Percentiles rank a stretch among this genome's conserved stretches.
phyloP scores from a whole-genome alignment of 176 grass and related monocot species.

The Triticum timopheevii region DNA sequence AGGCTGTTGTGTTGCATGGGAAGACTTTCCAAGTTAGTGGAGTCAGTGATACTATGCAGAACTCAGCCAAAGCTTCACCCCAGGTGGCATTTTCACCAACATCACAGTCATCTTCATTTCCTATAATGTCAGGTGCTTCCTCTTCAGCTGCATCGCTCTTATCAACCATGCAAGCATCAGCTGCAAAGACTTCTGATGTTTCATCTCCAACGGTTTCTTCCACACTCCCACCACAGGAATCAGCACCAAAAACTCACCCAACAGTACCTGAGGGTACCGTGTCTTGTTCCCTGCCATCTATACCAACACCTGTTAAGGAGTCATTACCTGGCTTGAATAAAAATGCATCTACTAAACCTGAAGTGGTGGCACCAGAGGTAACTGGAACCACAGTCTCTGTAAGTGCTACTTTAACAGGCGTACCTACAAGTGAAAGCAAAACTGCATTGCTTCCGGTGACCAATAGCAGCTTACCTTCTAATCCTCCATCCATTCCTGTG shows the following conservation, averaged over 20 bases:
- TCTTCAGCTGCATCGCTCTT: slow-evolving; percentile 24
- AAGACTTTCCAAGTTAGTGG: slow-evolving; percentile 33
- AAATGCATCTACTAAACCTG: slow-evolving; percentile 41
- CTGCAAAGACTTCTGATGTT: slow-evolving; percentile 20
- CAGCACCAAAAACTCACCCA: slow-evolving; percentile 33
- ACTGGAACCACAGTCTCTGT: slow-evolving; percentile 36
- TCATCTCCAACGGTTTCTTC: slow-evolving; percentile 34
- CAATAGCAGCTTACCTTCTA: slow-evolving; percentile 41
- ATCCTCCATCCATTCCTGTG: slow-evolving; percentile 12
- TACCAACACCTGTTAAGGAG: slow-evolving; percentile 30
- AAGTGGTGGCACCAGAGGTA: slow-evolving; percentile 42
- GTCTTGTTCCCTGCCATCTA: slow-evolving; percentile 40
- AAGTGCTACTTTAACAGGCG: slow-evolving; percentile 26
- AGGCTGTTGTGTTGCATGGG: slow-evolving; percentile 25
- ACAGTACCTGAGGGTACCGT: slow-evolving; percentile 23
- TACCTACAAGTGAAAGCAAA: slow-evolving; percentile 41
- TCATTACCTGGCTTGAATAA: slow-evolving; percentile 32
- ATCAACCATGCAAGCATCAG: slow-evolving; percentile 32
- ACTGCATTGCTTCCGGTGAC: slow-evolving; percentile 28
- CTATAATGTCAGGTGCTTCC: slow-evolving; percentile 23
- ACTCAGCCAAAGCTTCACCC: slow-evolving; percentile 34
- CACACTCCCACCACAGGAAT: slow-evolving; percentile 23
- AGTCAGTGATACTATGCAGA: slow-evolving; percentile 18
- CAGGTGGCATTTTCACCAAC: slow-evolving; percentile 24
- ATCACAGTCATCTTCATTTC: slow-evolving; percentile 8